Evolutionary conservation across 208 protist species (phyloP).

Genomic region (Acanthamoeba castellanii): DNA sequence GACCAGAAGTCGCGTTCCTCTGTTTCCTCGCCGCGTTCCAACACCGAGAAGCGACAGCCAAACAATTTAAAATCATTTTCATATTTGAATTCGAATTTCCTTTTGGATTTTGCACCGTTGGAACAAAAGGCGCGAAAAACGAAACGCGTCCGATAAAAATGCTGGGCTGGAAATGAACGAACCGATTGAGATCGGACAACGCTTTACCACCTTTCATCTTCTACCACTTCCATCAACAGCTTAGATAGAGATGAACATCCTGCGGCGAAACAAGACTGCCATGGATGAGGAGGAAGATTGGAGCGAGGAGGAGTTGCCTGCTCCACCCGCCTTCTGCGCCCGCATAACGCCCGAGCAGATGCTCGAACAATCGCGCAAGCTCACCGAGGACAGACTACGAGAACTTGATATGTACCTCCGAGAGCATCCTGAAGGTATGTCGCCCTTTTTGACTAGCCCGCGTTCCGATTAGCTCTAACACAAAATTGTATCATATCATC

Average conservation of each 20-base stretch:
- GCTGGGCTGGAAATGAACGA: neutral
- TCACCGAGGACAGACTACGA: neutral
- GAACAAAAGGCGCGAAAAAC: neutral
- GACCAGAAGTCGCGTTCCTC: neutral
- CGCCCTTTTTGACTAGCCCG: neutral
- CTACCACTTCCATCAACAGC: neutral
- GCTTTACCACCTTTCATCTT: too few relatives aligned
- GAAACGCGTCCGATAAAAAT: neutral
- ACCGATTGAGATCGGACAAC: too few relatives aligned
- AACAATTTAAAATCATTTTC: too few relatives aligned
- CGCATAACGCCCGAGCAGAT: constrained; percentile 17
- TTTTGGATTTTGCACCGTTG: too few relatives aligned
- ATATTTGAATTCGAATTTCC: too few relatives aligned
- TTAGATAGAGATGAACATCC: neutral
- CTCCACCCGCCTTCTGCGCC: neutral
- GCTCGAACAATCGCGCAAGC: neutral
- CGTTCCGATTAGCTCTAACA: neutral
- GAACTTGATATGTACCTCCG: neutral
- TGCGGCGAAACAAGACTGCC: neutral
- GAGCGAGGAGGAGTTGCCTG: neutral
- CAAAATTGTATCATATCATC: neutral
- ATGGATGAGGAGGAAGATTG: neutral
- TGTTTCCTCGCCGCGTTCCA: neutral
- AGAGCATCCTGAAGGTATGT: neutral
- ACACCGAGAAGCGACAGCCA: neutral